These are phyloP conservation scores for Suillus variegatus DNA, from an alignment of 768 basidiomycete genomes.

Conservation along the genomic window DNA sequence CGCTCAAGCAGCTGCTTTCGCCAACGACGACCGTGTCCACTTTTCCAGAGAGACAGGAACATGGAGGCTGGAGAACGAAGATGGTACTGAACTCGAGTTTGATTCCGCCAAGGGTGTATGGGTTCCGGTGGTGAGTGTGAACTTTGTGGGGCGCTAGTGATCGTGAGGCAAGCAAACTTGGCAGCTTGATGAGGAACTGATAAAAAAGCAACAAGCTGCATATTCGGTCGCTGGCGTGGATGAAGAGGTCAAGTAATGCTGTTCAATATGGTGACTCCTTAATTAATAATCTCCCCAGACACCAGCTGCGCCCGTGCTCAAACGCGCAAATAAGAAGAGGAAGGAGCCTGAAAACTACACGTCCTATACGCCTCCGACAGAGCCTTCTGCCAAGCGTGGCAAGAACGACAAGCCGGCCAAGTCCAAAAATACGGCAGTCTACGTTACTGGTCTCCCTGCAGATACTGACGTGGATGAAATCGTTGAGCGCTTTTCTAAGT, in stretches of 20 bases:
- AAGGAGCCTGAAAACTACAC: conserved; percentile 75
- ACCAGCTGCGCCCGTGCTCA: conserved; percentile 84
- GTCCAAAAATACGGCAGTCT: conserved; percentile 93
- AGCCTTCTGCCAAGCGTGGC: conserved; percentile 67
- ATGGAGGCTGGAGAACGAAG: conserved; percentile 90
- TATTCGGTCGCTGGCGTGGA: conserved; percentile 94
- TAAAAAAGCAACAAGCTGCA: conserved; percentile 91
- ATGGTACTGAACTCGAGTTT: conserved; percentile 91
- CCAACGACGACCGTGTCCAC: conserved; percentile 79
- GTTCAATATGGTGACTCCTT: conserved; percentile 18
- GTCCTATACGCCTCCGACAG: conserved; percentile 49
- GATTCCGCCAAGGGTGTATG: conserved; percentile 74
- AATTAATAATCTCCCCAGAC: conserved; percentile 48
- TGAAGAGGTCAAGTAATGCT: conserved; percentile 68
- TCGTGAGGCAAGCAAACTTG: conserved; percentile 6
- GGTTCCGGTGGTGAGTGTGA: conserved; percentile 75
- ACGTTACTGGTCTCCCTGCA: conserved; percentile 79
- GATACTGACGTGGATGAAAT: conserved; percentile 78
- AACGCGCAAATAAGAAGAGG: conserved; percentile 78
- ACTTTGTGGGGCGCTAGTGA: not conserved
- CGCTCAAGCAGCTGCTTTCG: conserved; percentile 68
- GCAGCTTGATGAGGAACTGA: conserved; percentile 84
- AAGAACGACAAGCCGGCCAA: conserved; percentile 55
- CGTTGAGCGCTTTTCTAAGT: conserved; percentile 85
- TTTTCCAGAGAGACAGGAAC: conserved; percentile 73